phyloP scores from a whole-genome alignment of 306 rosid species.

The Castanopsis chinensis region DNA sequence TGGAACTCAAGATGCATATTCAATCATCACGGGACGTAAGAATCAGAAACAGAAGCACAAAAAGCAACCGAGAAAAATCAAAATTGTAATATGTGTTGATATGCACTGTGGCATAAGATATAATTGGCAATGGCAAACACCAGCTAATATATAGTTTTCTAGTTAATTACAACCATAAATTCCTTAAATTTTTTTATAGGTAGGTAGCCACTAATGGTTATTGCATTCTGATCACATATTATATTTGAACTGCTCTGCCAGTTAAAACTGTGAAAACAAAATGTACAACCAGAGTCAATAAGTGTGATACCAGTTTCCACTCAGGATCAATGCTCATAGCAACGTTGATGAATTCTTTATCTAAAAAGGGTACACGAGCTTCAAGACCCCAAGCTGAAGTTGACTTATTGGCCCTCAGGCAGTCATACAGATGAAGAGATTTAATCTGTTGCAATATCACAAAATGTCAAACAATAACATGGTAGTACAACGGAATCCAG shows the following conservation, averaged over 20 bases:
- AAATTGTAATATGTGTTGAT: neutral
- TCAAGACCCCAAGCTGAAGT: conserved; percentile 99
- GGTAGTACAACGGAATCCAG: conserved; percentile 2
- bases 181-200: neutral
- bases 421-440: conserved; percentile 94
- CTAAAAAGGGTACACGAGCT: conserved; percentile 98
- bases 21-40: neutral
- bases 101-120: neutral
- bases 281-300: neutral
- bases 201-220: conserved; percentile 6
- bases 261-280: conserved; percentile 12
- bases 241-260: neutral
- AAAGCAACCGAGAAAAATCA: neutral
- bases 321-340: conserved; percentile 94
- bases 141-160: neutral
- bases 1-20: neutral
- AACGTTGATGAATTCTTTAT: conserved; percentile 66
- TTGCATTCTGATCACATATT: conserved; percentile 19
- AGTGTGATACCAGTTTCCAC: conserved; percentile 75
- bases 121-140: neutral
- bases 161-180: neutral
- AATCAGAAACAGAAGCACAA: neutral
- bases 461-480: conserved; percentile 16
- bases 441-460: conserved; percentile 58
- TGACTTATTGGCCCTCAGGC: conserved; percentile 92